Base-by-base conservation (phyloP, 129 eudicot species). In the Pseudognaphalium luteoalbum region DNA sequence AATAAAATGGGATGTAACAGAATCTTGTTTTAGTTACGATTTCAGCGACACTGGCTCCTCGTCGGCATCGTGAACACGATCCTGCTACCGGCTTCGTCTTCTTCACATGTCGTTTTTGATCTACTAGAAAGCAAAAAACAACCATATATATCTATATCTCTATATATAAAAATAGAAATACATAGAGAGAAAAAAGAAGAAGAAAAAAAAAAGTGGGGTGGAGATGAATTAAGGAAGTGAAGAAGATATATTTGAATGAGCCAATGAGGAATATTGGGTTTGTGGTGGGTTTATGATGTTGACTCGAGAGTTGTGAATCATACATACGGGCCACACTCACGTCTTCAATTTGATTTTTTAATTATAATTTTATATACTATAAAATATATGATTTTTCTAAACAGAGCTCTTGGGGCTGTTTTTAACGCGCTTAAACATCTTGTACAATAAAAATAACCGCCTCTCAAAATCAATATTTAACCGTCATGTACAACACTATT, bases 91-190 rank as follows among this genome's bases (percentile, higher is more conserved):
- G 96, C 84, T 87, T 89, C 21, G 80, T 85, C 20, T 79, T 80
- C 80, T 79, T 81, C 16, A 85, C 44, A 47, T 14, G 77, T 66
- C 84, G 82, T 86, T 77, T 87, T 75, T 91, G 97, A 77, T 88
- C 97, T 79, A 91, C 96, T 76, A 89, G 81, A 81, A 91, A 91
- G 84, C 96, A 91, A 30, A 87, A 85, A 35, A 90, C 84, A 76
- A 87, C 97, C 96, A 91, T 91, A 30, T 32, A 61, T 78, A 0
- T 37, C 1, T 62, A 6, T 47, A 4, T 65, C 0, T 68, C 16
- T 68, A 11, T 60, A 60, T 61, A 44, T 16, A 44, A 17, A 57
- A 54, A 39, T 12, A 57, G 47, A 56, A 42, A 28, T 7, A 47
- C 12, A 16, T 2, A 63, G 9, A 54, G 61, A 52, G 20, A 62